phyloP scores from a whole-genome alignment of 2,329 filamentous ascomycete species.

The Colletotrichum plurivorum region DNA sequence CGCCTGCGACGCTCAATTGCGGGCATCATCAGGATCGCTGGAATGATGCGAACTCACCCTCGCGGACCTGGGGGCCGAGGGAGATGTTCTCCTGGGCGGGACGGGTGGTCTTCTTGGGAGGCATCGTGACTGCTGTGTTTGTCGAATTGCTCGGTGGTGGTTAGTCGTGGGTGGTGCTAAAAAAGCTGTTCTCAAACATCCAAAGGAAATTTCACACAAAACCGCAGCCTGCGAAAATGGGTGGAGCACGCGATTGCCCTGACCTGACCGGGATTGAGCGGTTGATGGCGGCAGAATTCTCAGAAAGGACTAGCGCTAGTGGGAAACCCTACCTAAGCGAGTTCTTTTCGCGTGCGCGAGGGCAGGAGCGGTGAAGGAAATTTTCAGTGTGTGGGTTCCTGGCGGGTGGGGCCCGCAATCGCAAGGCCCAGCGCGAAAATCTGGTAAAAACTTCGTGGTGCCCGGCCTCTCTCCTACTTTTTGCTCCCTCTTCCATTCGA shows the following conservation, averaged over 20 bases:
- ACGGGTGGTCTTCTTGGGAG: constrained; percentile 89
- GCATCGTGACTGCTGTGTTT: constrained; percentile 74
- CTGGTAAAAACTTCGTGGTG: constrained; percentile 28
- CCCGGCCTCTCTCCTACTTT: neutral
- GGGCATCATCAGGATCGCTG: constrained; percentile 21
- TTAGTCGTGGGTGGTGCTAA: constrained; percentile 35
- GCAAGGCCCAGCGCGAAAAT: constrained; percentile 29
- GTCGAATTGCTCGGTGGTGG: constrained; percentile 47
- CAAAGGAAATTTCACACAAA: constrained; percentile 35
- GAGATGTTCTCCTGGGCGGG: constrained; percentile 97
- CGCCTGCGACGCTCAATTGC: constrained; percentile 68
- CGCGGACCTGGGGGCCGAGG: constrained; percentile 95
- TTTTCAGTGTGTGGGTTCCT: constrained; percentile 23
- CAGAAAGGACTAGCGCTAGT: neutral
- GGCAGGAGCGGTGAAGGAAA: constrained; percentile 13
- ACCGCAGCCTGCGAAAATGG: constrained; percentile 7
- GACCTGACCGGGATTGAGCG: constrained; percentile 31
- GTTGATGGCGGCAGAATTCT: constrained; percentile 14
- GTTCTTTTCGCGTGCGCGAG: neutral
- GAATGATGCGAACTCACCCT: constrained; percentile 76
- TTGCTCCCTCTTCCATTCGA: constrained; percentile 9
- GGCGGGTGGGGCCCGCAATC: neutral
- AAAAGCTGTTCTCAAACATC: constrained; percentile 15
- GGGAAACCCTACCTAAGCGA: constrained; percentile 39
- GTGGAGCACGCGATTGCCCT: constrained; percentile 30